These are phyloP conservation scores for Exophiala oligosperma DNA, from an alignment of 2,329 filamentous ascomycete genomes.

Conservation along the genomic window DNA sequence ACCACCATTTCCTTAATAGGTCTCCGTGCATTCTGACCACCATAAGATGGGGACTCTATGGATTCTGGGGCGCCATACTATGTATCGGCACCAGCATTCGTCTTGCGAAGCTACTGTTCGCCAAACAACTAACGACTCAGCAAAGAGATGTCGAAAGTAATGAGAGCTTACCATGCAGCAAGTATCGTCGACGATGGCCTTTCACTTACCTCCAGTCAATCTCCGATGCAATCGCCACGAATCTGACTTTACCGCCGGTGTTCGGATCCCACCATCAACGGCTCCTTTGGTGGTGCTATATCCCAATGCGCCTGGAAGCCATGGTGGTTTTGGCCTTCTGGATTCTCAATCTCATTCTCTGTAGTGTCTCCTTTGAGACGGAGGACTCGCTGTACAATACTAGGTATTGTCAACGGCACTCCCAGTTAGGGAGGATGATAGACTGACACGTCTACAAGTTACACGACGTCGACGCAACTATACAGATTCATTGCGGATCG, in stretches of 20 bases:
- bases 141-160: no score
- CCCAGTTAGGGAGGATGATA: constrained; percentile 25
- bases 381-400: no score
- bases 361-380: constrained; percentile 43
- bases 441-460: constrained; percentile 7
- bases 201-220: neutral
- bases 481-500: constrained; percentile 62
- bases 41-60: constrained; percentile 35
- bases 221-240: constrained; percentile 36
- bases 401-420: no score
- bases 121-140: no score
- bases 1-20: no score
- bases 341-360: constrained; percentile 45
- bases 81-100: constrained; percentile 36
- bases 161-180: neutral
- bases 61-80: constrained; percentile 42
- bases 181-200: constrained; percentile 14
- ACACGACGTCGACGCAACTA: constrained; percentile 36
- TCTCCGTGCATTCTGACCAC: no score
- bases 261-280: constrained; percentile 44
- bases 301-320: constrained; percentile 50
- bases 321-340: constrained; percentile 47
- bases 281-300: constrained; percentile 44
- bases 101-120: constrained; percentile 8
- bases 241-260: constrained; percentile 45